Evolutionary conservation across 2,329 filamentous ascomycete species (phyloP), one percentile per base, ranked within the genome.

Genomic region (Onygenales sp.): DNA sequence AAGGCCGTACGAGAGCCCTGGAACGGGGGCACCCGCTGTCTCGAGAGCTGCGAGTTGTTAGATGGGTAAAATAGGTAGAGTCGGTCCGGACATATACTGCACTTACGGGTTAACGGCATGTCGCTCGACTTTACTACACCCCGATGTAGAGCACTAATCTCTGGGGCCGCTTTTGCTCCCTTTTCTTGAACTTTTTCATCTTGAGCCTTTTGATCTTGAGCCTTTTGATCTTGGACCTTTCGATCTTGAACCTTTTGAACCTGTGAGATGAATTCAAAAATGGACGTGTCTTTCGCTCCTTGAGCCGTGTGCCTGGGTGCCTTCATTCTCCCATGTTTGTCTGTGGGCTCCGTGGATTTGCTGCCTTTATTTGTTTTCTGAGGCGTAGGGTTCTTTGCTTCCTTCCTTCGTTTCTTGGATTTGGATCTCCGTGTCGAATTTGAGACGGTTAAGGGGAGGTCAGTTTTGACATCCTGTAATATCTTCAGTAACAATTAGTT

Each of bases 1-100:
- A 35, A 96, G 76, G 6, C 87, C 86, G 65, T 93, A 86, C 2
- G 81, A 75, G 2, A 95, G 74, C 31, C 71, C 71, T 1, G 89
- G 87, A 9, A 84, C 78, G 10, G 74, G 72, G 2, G 78, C 70
- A 42, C 77, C 75, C 27, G 77, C 68, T 42, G 77, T 56, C 44
- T 69, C 63, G 49, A 74, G 58, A 45, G 68, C 70, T 70, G 54
- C 43, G 41, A 42, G 14, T 13, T 43, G 45, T 55, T 50, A 54
- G 58, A 51, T 56, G 54, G 14, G 51, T 8, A 38, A n/a, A 32
- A 27, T 38, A 36, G 42, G 5, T 42, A 27, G 21, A 0, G 36
- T n/a, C n/a, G 10, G 10, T 7, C 5, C 9, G 13, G 9, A 41
- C 32, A 21, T 10, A 36, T 21, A 10, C 33, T n/a, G 13, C 36